Evolutionary conservation across 2,329 filamentous ascomycete species (phyloP), one percentile per base, ranked within the genome.

Genomic region (Westerdykella ornata): DNA sequence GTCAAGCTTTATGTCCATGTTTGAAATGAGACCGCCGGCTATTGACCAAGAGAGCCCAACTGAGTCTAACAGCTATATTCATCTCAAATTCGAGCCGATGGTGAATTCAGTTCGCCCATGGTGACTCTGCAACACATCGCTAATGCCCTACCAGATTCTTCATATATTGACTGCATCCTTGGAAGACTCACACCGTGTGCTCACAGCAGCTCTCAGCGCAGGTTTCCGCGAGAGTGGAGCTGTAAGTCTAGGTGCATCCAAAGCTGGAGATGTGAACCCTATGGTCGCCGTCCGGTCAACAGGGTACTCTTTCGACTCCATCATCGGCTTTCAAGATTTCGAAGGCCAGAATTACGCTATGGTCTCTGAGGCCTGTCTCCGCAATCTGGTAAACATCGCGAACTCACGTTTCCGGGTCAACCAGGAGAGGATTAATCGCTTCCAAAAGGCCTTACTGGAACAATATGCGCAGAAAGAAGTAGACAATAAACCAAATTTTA

Each of bases 21-120:
- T 55, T 72, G 76, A 57, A 66, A 77, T 63, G 16, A 33, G 46
- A 13, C 39, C 41, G 4, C 19, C 41, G 13, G 4, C 22, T 11
- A 9, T 26, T 26, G 22, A 33, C 11, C 35, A 46, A 3, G 37
- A 12, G 29, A 33, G 20, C n/a, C 39, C 51, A 34, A 41, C 37
- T 19, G 37, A 45, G 15, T 34, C 74, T 14, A 53, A 59, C 47
- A 66, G 72, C 42, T 71, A 73, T 47, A 72, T 95, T 38, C 87
- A 90, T 65, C 85, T 95, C 68, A 92, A 94, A 66, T 96, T 94
- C 59, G 89, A 96, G 63, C 88, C 89, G 4, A 88, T 96, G 88
- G 89, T 94, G 75, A 31, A 4, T 22, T 35, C n/a, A 37, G 12
- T 16, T n/a, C 9, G 33, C 8, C 22, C 22, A 30, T 41, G 43